These are phyloP conservation scores for Teratosphaeria epicoccoides DNA, from an alignment of 2,329 filamentous ascomycete genomes.

Conservation along the genomic window DNA sequence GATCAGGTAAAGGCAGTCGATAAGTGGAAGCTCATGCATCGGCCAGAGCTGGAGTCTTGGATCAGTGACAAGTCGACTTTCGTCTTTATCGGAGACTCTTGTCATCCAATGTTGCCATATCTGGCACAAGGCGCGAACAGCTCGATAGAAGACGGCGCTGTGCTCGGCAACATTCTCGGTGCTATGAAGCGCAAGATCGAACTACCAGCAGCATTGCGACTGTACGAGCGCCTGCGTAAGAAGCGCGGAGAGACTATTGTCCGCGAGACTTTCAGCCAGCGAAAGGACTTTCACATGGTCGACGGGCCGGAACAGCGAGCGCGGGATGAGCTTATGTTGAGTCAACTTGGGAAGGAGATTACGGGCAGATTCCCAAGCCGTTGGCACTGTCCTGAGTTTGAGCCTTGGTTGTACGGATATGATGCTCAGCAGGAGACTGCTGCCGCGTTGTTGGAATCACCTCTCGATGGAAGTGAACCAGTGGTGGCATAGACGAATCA, in stretches of 20 bases:
- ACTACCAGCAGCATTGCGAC: constrained; percentile 30
- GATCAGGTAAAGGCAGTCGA: constrained; percentile 47
- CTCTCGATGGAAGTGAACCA: not conserved
- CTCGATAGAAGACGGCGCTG: constrained; percentile 57
- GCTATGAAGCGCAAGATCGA: constrained; percentile 34
- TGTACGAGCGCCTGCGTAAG: constrained; percentile 39
- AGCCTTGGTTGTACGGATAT: constrained; percentile 56
- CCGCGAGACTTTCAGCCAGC: constrained; percentile 48
- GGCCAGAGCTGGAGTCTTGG: constrained; percentile 45
- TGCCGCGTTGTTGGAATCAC: constrained; percentile 16
- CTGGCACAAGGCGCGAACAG: constrained; percentile 58
- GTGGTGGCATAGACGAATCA: not conserved
- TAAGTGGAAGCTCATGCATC: constrained; percentile 60
- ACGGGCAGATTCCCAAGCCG: constrained; percentile 50
- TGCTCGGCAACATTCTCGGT: constrained; percentile 49
- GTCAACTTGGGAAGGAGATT: constrained; percentile 43
- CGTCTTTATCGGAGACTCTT: constrained; percentile 46
- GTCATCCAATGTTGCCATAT: constrained; percentile 51
- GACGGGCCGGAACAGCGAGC: constrained; percentile 47
- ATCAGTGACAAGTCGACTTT: constrained; percentile 43
- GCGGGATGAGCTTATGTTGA: constrained; percentile 48
- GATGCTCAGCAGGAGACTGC: constrained; percentile 47
- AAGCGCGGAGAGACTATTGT: constrained; percentile 45
- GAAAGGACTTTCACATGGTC: constrained; percentile 32
- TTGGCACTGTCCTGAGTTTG: constrained; percentile 52